These are phyloP conservation scores for Cladobotryum protrusum DNA, from an alignment of 2,329 filamentous ascomycete species.

Conservation along the genomic window DNA sequence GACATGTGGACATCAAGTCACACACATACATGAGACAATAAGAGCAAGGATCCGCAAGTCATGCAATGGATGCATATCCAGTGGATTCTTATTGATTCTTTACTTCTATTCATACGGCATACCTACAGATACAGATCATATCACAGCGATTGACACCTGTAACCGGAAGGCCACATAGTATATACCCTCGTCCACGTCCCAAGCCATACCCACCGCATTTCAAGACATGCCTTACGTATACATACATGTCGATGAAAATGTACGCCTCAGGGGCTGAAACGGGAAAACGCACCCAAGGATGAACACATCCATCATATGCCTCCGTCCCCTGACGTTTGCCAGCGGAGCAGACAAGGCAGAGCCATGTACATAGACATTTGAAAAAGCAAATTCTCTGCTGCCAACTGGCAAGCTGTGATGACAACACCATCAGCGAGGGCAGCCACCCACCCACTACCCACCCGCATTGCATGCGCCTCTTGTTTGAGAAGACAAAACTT, in stretches of 20 bases:
- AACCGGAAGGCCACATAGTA: no score
- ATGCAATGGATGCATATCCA: no score
- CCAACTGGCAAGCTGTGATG: conserved; percentile 7
- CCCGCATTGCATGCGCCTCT: background rate
- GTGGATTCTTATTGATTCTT: no score
- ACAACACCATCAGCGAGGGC: background rate
- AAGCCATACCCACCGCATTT: background rate
- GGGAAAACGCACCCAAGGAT: no score
- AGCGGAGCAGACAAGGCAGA: conserved; percentile 3
- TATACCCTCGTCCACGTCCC: no score
- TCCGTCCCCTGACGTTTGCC: conserved; percentile 1
- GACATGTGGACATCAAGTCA: conserved; percentile 17
- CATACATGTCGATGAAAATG: background rate
- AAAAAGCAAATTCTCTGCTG: background rate
- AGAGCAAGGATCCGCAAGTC: background rate
- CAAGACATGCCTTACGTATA: conserved; percentile 2
- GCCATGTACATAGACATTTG: background rate
- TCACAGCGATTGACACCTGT: no score
- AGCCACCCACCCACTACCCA: background rate
- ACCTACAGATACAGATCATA: no score
- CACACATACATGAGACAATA: conserved; percentile 12
- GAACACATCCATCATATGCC: background rate
- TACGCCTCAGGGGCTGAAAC: background rate
- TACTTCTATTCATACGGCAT: background rate
- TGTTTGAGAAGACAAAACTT: background rate